Evolutionary conservation across 1,284 basidiomycete genomes (phyloP).

Genomic region (Coniferiporia weirii): DNA sequence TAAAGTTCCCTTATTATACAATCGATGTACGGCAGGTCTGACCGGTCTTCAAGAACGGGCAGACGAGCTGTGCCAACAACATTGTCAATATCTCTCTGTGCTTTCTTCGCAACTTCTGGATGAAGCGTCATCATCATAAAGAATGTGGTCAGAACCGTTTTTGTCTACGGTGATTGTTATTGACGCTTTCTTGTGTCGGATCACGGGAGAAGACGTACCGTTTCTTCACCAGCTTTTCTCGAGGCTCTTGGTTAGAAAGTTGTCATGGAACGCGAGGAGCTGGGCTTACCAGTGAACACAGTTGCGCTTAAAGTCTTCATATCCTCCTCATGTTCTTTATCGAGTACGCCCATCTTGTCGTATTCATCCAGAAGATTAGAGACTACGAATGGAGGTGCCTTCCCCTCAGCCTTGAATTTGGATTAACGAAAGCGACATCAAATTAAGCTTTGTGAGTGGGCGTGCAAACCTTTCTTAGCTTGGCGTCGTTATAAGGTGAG

Average conservation of each 20-base stretch:
- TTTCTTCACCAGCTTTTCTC: neutral
- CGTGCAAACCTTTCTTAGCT: conserved; percentile 2
- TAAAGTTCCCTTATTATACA: neutral
- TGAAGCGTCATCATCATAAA: conserved; percentile 11
- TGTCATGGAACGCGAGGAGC: too few species aligned
- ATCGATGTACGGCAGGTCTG: neutral
- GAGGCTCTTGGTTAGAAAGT: too few species aligned
- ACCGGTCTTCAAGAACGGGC: conserved; percentile 21
- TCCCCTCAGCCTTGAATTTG: conserved; percentile 1
- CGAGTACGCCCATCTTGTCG: neutral
- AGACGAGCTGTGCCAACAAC: conserved; percentile 1
- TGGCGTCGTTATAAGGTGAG: conserved; percentile 2
- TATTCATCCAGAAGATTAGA: conserved; percentile 6
- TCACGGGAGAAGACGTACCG: neutral
- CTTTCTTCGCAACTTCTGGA: conserved; percentile 4
- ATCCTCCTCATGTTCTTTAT: conserved; percentile 3
- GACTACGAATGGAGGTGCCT: neutral
- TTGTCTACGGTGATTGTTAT: neutral
- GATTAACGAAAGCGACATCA: too few species aligned
- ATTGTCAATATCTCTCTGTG: conserved; percentile 12
- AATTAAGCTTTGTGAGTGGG: neutral
- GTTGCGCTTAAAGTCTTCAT: conserved; percentile 2
- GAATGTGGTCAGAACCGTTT: neutral
- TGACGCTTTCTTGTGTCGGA: too few species aligned
- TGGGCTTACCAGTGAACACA: neutral